A percentile compares a stretch with the other conserved stretches of the same genome.
Evolutionary conservation across 2,329 filamentous ascomycete species (phyloP).

Genomic region (Cytospora piceicola): DNA sequence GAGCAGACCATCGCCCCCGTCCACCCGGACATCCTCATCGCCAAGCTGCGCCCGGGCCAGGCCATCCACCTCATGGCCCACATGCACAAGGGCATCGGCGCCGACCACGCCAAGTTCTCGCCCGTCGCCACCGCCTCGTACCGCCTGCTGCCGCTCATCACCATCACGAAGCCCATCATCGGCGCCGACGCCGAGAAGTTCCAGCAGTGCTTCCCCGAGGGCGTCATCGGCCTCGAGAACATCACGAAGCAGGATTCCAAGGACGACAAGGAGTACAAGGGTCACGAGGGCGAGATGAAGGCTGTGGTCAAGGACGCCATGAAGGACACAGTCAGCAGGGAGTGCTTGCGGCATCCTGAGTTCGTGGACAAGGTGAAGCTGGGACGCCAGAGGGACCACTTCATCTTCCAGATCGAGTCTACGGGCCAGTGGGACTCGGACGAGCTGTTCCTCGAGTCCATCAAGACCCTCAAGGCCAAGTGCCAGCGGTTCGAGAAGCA

Average conservation of each 20-base stretch:
- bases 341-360: conserved; percentile 87
- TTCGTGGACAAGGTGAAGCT: conserved; percentile 96
- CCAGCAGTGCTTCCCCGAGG: conserved; percentile 81
- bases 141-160: conserved; percentile 85
- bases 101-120: conserved; percentile 96
- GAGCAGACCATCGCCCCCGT: conserved; percentile 72
- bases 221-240: conserved; percentile 80
- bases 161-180: conserved; percentile 80
- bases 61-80: conserved; percentile 85
- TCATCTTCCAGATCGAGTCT: conserved; percentile 96
- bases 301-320: conserved; percentile 87
- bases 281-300: conserved; percentile 78
- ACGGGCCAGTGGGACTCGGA: conserved; percentile 95
- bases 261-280: conserved; percentile 68
- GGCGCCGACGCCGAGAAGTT: conserved; percentile 90
- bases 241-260: conserved; percentile 70
- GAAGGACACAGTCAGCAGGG: conserved; percentile 92
- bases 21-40: conserved; percentile 91
- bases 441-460: conserved; percentile 86
- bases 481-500: conserved; percentile 74
- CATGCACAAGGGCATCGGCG: conserved; percentile 91
- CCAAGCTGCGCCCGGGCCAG: conserved; percentile 91
- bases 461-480: conserved; percentile 85
- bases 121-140: conserved; percentile 95
- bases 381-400: conserved; percentile 88